Evolutionary conservation across 345 rosid species (phyloP).

Genomic region (Passiflora organensis): DNA sequence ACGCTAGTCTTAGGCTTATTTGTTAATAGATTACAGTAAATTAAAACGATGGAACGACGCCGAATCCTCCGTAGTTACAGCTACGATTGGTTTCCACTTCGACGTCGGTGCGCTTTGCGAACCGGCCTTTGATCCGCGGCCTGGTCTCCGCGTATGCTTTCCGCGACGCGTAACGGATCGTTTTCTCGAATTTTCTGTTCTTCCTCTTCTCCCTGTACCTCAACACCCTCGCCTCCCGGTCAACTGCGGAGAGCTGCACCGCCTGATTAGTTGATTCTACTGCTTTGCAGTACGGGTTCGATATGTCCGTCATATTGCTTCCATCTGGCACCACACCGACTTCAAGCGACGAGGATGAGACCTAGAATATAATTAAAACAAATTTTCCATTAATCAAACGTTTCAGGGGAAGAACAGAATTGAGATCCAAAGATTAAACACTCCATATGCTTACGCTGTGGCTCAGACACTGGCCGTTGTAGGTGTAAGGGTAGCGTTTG

Average conservation of each 20-base stretch:
- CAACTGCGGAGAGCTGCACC: slow-evolving; percentile 60
- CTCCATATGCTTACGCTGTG: slow-evolving; percentile 70
- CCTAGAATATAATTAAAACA: slow-evolving; percentile 32
- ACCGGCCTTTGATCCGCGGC: slow-evolving; percentile 89
- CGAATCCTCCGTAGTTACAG: slow-evolving; percentile 42
- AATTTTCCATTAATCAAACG: not conserved
- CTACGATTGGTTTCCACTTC: slow-evolving; percentile 36
- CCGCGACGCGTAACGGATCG: slow-evolving; percentile 83
- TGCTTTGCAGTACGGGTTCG: slow-evolving; percentile 43
- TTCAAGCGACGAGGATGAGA: slow-evolving; percentile 82
- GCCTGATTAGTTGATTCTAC: slow-evolving; percentile 42
- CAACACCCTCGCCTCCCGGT: slow-evolving; percentile 85
- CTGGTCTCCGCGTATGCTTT: slow-evolving; percentile 92
- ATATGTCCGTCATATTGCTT: slow-evolving; percentile 51
- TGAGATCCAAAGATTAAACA: too few relatives aligned
- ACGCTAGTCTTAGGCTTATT: not conserved
- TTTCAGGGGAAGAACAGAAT: too few relatives aligned
- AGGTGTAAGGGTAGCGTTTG: slow-evolving; percentile 40
- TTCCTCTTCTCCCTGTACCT: slow-evolving; percentile 99
- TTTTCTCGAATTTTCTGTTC: slow-evolving; percentile 94
- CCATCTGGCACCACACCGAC: slow-evolving; percentile 95
- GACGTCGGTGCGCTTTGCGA: slow-evolving; percentile 62
- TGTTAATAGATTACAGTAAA: not conserved
- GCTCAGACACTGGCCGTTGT: slow-evolving; percentile 44
- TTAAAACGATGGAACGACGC: slow-evolving; percentile 77